These are phyloP conservation scores for Coniochaeta sp. DNA, from an alignment of 2,329 filamentous ascomycete genomes.

Conservation along the genomic window DNA sequence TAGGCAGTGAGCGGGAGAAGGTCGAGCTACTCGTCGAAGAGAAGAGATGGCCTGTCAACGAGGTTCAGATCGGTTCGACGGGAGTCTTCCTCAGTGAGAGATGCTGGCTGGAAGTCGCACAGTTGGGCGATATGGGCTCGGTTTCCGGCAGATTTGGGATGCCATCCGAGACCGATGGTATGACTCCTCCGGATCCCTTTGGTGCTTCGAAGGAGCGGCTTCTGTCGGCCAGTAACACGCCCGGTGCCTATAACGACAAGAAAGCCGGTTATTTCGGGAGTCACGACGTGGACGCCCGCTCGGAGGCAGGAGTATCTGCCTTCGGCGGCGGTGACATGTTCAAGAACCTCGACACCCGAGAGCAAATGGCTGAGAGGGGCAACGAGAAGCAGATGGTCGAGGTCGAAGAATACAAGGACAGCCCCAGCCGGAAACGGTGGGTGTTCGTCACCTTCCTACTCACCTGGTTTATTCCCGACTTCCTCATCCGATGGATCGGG, in stretches of 20 bases:
- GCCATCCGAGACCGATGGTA: slow-evolving; percentile 54
- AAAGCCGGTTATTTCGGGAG: slow-evolving; percentile 73
- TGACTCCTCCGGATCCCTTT: slow-evolving; percentile 54
- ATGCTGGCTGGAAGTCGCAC: slow-evolving; percentile 88
- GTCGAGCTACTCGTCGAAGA: slow-evolving; percentile 87
- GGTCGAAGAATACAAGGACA: slow-evolving; percentile 76
- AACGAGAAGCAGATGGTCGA: slow-evolving; percentile 87
- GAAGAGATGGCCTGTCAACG: slow-evolving; percentile 85
- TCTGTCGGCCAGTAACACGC: slow-evolving; percentile 44
- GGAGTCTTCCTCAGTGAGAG: slow-evolving; percentile 93
- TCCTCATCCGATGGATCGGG: slow-evolving; percentile 67
- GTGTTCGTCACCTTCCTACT: slow-evolving; percentile 74
- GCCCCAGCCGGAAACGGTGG: slow-evolving; percentile 82
- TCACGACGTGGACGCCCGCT: slow-evolving; percentile 75
- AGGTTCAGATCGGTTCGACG: slow-evolving; percentile 83
- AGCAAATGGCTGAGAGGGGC: slow-evolving; percentile 91
- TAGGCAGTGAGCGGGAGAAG: slow-evolving; percentile 89
- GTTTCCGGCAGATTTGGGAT: slow-evolving; percentile 44
- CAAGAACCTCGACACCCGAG: slow-evolving; percentile 86
- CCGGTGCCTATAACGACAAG: slow-evolving; percentile 66
- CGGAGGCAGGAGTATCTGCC: slow-evolving; percentile 86
- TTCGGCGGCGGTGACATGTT: slow-evolving; percentile 96
- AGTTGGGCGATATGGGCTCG: slow-evolving; percentile 57
- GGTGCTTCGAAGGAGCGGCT: slow-evolving; percentile 56
- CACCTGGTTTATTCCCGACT: slow-evolving; percentile 84